Conservation (phyloP, 129 eudicot genomes). For the Escallonia herrerae region DNA sequence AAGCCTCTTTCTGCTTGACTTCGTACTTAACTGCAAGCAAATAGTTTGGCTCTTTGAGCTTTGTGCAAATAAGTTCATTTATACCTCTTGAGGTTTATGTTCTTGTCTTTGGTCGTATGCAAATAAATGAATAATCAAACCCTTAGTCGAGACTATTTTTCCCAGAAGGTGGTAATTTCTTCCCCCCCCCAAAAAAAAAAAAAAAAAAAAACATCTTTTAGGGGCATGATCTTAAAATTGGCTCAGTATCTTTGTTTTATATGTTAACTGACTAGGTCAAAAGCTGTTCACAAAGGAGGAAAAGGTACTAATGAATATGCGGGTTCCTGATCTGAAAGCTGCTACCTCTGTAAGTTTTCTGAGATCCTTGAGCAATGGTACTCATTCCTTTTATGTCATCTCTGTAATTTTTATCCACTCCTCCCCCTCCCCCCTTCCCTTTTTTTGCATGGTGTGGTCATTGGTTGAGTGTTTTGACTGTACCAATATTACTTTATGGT, state of each 20-base stretch:
- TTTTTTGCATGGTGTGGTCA: too few species aligned
- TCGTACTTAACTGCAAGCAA: not conserved
- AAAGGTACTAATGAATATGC: conserved; percentile 65
- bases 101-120: not conserved
- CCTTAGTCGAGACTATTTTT: too few species aligned
- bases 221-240: conserved; percentile 2
- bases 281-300: conserved; percentile 88
- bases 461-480: not conserved
- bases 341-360: conserved; percentile 84
- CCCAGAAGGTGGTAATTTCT: not conserved
- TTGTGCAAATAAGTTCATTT: not conserved
- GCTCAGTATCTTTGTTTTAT: not conserved
- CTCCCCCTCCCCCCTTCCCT: too few species aligned
- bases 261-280: conserved; percentile 50
- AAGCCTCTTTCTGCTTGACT: not conserved
- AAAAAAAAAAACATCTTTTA: too few species aligned
- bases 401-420: not conserved
- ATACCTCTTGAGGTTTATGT: not conserved
- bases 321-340: conserved; percentile 66
- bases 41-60: not conserved
- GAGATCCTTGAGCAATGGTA: not conserved
- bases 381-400: not conserved
- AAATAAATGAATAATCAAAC: too few species aligned
- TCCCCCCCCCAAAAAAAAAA: too few species aligned
- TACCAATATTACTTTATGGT: not conserved